Percentiles rank a stretch among this genome's conserved stretches.
phyloP scores from a whole-genome alignment of 176 grass and related monocot genomes.

The Poa pratensis region DNA sequence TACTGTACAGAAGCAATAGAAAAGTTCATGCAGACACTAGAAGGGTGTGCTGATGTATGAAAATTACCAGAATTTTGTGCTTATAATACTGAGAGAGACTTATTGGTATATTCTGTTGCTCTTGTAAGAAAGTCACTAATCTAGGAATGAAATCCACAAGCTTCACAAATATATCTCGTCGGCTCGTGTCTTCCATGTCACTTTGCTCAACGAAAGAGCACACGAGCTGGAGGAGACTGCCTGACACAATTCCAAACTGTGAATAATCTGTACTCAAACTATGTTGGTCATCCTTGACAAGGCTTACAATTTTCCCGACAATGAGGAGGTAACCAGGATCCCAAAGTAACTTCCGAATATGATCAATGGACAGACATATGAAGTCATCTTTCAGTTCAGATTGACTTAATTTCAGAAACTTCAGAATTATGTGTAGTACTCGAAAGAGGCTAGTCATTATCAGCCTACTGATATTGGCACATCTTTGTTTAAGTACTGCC shows the following conservation, averaged over 20 bases:
- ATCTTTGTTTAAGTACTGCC: constrained; percentile 47
- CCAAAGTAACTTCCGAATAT: constrained; percentile 66
- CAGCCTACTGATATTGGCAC: constrained; percentile 38
- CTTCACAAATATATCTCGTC: constrained; percentile 50
- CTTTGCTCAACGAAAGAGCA: constrained; percentile 75
- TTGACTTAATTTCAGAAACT: constrained; percentile 66
- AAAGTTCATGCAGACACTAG: constrained; percentile 32
- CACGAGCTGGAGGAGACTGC: constrained; percentile 76
- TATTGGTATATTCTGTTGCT: constrained; percentile 43
- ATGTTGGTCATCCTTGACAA: constrained; percentile 30
- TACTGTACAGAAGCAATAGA: constrained; percentile 1
- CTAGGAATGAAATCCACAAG: constrained; percentile 61
- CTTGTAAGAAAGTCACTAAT: constrained; percentile 53
- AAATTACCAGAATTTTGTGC: constrained; percentile 77
- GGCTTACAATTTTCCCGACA: constrained; percentile 26
- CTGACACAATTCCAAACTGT: constrained; percentile 54
- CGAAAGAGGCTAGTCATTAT: constrained; percentile 61
- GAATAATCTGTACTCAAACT: constrained; percentile 26
- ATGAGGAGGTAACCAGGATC: constrained; percentile 49
- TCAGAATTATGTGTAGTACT: constrained; percentile 65
- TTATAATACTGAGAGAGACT: constrained; percentile 62
- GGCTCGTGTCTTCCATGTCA: constrained; percentile 42
- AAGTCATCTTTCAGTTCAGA: constrained; percentile 61
- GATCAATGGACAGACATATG: constrained; percentile 52
- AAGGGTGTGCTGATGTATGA: constrained; percentile 9